Percentiles rank a stretch among this genome's conserved stretches.
These are phyloP conservation scores for Dorcoceras hygrometricum DNA, from an alignment of 257 asterid genomes.

Conservation along the genomic window DNA sequence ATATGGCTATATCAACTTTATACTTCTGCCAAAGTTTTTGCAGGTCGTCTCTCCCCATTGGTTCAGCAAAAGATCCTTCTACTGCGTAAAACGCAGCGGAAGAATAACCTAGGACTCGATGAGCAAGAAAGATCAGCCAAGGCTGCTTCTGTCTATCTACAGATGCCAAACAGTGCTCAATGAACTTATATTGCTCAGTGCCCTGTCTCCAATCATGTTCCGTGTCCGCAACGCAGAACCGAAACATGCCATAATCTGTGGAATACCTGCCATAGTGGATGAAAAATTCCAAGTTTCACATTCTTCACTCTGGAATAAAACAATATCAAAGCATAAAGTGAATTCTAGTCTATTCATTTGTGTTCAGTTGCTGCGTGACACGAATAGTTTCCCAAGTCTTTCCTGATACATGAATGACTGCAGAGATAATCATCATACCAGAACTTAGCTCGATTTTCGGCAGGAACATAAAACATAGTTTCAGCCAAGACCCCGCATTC, in stretches of 20 bases:
- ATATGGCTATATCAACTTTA: constrained; percentile 77
- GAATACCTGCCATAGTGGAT: constrained; percentile 51
- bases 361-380: not conserved
- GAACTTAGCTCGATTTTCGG: constrained; percentile 88
- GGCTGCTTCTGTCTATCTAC: constrained; percentile 80
- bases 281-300: not conserved
- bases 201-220: constrained; percentile 95
- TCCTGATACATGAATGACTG: constrained; percentile 3
- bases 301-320: constrained; percentile 5
- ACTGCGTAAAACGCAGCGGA: constrained; percentile 47
- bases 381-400: not conserved
- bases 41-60: constrained; percentile 83
- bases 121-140: constrained; percentile 79
- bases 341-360: not conserved
- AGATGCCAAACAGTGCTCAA: constrained; percentile 73
- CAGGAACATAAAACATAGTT: constrained; percentile 80
- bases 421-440: constrained; percentile 42
- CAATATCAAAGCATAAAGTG: not conserved
- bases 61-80: constrained; percentile 74
- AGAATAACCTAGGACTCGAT: constrained; percentile 82
- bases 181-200: constrained; percentile 69
- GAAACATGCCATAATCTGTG: constrained; percentile 88
- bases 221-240: constrained; percentile 80
- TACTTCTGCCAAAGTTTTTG: constrained; percentile 90
- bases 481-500: constrained; percentile 90